Base-by-base conservation (phyloP, 148 eudicot genomes). In the Fagopyrum tataricum region DNA sequence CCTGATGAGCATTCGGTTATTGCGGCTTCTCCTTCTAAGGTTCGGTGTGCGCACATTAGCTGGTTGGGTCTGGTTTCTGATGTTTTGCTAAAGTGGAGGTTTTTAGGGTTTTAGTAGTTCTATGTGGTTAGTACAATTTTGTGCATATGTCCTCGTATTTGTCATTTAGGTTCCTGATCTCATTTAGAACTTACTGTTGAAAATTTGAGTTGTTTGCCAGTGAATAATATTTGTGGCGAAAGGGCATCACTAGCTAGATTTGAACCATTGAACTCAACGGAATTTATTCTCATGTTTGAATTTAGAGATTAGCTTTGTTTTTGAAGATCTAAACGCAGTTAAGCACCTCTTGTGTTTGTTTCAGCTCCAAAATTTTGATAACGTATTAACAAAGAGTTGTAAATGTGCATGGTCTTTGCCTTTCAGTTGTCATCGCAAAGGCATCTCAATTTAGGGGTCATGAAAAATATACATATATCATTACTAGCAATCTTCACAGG, bases 1-100 rank as follows among this genome's bases (percentile, higher is more conserved):
- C 92, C 94, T 17, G 86, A 88, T 48, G 80, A 79, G 44, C 72
- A 52, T 15, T 83, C 90, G 40, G 82, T 94, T 20, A 72, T 84
- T 71, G 97, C 96, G 11, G 92, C 97, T 74, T 81, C 78, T 67
- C 98, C 96, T 5, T 80, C 98, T 37, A 91, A 91, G 97, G 98
- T 94, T n/a, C 7, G 18, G 2, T 40, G 18, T 31, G 2, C 37
- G 55, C 15, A 14, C 55, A 2, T 8, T 55, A 9, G 23, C 44
- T 64, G 43, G 37, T 64, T n/a, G 20, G 15, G 17, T 4, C 69
- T 39, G 23, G 37, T 6, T 14, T 15, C 43, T 31, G 69, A 7
- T 64, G 20, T 64, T 64, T 39, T 64, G 43, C 26, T 37, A 1
- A 64, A 39, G 9, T 64, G 44, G 69, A 64, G 18, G 20, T 64